These are phyloP conservation scores for Paratinospora sagittata DNA, from an alignment of 164 flowering plant species.

Conservation along the genomic window DNA sequence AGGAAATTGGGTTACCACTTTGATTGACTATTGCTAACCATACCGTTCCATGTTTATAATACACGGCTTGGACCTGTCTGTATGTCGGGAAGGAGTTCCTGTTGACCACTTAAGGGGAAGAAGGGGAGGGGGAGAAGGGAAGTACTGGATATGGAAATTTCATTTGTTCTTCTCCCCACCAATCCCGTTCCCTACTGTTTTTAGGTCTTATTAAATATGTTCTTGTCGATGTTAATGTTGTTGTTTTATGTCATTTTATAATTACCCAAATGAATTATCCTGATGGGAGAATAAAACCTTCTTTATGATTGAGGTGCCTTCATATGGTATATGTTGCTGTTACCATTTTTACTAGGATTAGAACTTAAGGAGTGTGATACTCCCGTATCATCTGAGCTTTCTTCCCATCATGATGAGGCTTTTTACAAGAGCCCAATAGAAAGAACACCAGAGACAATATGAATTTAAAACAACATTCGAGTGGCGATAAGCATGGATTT, in stretches of 20 bases:
- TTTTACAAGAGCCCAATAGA: no score
- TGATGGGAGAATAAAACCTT: no score
- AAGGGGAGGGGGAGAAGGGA: neutral
- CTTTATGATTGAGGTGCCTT: no score
- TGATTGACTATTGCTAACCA: slow-evolving; percentile 3
- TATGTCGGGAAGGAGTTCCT: neutral
- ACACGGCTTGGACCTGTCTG: slow-evolving; percentile 6
- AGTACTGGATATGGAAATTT: neutral
- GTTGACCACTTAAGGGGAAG: neutral
- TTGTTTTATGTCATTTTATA: neutral
- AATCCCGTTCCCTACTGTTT: neutral
- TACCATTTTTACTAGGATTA: no score
- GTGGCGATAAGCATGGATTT: no score
- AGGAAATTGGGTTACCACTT: slow-evolving; percentile 1
- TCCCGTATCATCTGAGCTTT: no score
- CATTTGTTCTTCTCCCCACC: neutral
- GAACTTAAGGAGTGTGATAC: no score
- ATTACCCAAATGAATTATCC: neutral
- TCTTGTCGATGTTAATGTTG: neutral
- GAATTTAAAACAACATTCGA: no score
- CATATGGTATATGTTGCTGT: no score
- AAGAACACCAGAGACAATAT: no score
- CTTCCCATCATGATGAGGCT: no score
- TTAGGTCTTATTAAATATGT: neutral
- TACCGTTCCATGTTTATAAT: slow-evolving; percentile 15